Evolutionary conservation across 352 stramenopile genomes (phyloP), one percentile per base, ranked within the genome.

Genomic region (Globisporangium parvum): DNA sequence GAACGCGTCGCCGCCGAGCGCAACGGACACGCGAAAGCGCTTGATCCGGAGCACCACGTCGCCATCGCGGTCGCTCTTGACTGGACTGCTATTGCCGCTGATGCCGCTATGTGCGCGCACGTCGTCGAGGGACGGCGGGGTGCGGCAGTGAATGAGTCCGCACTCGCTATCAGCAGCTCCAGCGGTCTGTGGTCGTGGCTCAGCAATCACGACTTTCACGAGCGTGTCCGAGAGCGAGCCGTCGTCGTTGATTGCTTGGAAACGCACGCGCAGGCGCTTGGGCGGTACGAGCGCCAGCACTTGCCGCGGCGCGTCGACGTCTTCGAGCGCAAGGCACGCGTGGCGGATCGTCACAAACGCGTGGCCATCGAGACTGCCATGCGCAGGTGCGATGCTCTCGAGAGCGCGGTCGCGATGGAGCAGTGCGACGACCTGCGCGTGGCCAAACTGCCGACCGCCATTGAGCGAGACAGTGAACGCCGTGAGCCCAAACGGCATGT

Each of bases 401-500:
- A 88, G 47, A 1, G 35, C 57, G 11, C 80, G 75, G 31, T 85
- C 75, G 0, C 80, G 71, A 60, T 87, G 55, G 1, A 90, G 50
- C 28, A 88, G 62, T 0, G 67, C 73, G 3, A 77, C 50, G 0
- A 80, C 65, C 0, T 61, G 66, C 6, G 69, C 54, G 44, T 63
- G 65, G 1, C 73, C 70, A 42, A 77, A 90, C 63, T 90, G 80
- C 3, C 73, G 67, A 0, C 80, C 80, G 3, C 76, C 77, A 59
- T 90, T 90, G 23, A 87, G 56, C 17, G 80, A 90, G 0, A 88
- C 62, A 26, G 67, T 64, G 21, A 88, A 69, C 1, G 64, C 46
- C 3, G 80, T 88, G 21, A 85, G 63, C 5, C 80, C 80, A 57
- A 90, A 90, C 41, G 77, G 58, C 57, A 89, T 71, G 61, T 89